Percentiles rank a stretch among this genome's conserved stretches.
phyloP scores from a whole-genome alignment of 2,329 filamentous ascomycete genomes.

The Fusarium sacchari region DNA sequence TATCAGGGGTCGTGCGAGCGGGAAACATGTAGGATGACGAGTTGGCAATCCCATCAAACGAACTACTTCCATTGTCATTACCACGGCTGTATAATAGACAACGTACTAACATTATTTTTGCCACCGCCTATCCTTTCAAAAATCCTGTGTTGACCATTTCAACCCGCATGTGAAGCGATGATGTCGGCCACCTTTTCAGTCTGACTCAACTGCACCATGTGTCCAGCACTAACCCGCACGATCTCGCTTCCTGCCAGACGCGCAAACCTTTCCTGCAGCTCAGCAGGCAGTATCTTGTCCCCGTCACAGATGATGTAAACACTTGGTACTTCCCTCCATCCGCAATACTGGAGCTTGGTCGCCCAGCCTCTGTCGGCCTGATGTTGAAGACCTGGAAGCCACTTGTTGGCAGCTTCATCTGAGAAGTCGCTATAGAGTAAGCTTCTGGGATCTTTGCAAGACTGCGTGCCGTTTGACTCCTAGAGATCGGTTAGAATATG shows the following conservation, averaged over 20 bases:
- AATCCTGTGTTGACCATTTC: fast-evolving
- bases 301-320: neutral
- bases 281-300: neutral
- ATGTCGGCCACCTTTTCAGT: neutral
- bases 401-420: neutral
- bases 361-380: neutral
- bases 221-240: neutral
- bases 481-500: fast-evolving
- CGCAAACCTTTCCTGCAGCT: neutral
- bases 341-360: neutral
- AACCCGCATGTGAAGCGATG: neutral
- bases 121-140: fast-evolving
- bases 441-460: neutral
- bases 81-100: fast-evolving
- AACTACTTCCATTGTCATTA: fast-evolving
- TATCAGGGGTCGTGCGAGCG: neutral
- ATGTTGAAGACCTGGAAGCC: neutral
- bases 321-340: neutral
- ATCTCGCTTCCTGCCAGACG: neutral
- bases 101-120: fast-evolving
- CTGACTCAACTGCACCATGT: neutral
- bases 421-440: neutral
- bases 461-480: neutral
- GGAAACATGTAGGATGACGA: neutral
- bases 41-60: fast-evolving